phyloP scores from a whole-genome alignment of 352 stramenopile species.

The Globisporangium ultimum region DNA sequence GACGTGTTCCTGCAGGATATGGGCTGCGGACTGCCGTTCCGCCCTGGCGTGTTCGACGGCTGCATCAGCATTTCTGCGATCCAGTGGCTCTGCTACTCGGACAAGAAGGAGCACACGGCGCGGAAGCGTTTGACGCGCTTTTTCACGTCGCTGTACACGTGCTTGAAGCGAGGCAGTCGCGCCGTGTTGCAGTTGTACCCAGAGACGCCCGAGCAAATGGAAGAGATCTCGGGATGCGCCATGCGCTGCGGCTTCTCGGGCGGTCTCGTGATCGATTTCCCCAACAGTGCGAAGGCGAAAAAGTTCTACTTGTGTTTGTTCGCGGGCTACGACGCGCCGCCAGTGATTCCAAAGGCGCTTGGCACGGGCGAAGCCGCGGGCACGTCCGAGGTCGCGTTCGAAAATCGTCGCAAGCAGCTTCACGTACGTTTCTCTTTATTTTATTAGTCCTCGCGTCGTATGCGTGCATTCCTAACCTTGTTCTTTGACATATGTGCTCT shows the following conservation, averaged over 20 bases:
- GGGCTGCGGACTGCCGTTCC: conserved; percentile 97
- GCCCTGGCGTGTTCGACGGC: conserved; percentile 96
- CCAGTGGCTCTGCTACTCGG: conserved; percentile 99
- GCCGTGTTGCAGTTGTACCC: conserved; percentile 99
- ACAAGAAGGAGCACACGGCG: conserved; percentile 94
- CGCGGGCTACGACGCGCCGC: conserved; percentile 85
- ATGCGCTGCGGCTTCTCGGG: conserved; percentile 92
- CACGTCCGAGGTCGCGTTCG: conserved; percentile 55
- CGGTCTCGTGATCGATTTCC: conserved; percentile 99
- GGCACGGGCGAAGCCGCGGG: conserved; percentile 40
- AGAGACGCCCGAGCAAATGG: conserved; percentile 96
- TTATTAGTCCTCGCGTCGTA: conserved; percentile 1
- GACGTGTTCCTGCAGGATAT: conserved; percentile 95
- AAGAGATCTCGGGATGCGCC: conserved; percentile 88
- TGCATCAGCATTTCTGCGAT: conserved; percentile 99
- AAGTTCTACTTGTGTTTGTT: conserved; percentile 99
- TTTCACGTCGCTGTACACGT: conserved; percentile 93
- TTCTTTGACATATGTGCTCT: too few species aligned
- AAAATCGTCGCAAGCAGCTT: conserved; percentile 55
- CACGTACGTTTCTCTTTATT: conserved; percentile 27
- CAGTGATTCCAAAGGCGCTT: conserved; percentile 83
- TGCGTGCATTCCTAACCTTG: too few species aligned
- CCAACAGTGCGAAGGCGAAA: conserved; percentile 99
- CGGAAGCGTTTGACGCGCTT: conserved; percentile 95
- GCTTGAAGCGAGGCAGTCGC: conserved; percentile 80